Evolutionary conservation across 225 moss, liverwort and hornwort species (phyloP).

Genomic region (Climacium dendroides): DNA sequence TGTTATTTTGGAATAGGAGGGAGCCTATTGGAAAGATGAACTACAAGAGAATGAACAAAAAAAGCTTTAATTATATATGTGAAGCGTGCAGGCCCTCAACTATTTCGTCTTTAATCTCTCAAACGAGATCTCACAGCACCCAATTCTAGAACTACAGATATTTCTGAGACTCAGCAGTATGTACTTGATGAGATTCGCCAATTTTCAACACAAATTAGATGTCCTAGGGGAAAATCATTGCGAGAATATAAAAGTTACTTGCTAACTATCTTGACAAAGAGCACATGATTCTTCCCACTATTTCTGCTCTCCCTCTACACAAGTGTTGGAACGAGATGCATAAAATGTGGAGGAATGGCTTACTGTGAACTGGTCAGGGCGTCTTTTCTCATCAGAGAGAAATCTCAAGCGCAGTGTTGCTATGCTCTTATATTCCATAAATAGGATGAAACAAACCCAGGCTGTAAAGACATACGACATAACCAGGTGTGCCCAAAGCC

Average conservation of each 20-base stretch:
- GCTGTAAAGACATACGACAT: constrained; percentile 70
- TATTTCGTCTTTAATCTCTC: neutral
- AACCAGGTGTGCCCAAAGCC: constrained; percentile 84
- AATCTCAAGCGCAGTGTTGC: constrained; percentile 47
- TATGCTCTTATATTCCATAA: constrained; percentile 43
- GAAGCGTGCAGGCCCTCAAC: neutral
- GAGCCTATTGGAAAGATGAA: neutral
- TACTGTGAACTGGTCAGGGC: constrained; percentile 81
- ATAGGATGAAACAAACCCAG: constrained; percentile 62
- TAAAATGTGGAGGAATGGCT: neutral
- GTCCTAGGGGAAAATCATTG: neutral
- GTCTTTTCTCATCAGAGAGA: constrained; percentile 46
- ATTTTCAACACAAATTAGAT: neutral
- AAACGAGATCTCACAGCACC: neutral
- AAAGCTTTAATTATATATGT: neutral
- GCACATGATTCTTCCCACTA: neutral
- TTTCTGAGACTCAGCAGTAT: neutral
- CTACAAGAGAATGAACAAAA: neutral
- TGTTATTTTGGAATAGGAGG: neutral
- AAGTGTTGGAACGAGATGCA: neutral
- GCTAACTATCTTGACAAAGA: neutral
- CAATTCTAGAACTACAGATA: neutral
- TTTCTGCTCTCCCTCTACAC: neutral
- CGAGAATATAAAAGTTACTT: neutral
- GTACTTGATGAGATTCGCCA: neutral